Percentiles rank a stretch among this genome's conserved stretches.
Conservation (phyloP, 1,139 yeast species). For the Debaryomycetaceae sp. region DNA sequence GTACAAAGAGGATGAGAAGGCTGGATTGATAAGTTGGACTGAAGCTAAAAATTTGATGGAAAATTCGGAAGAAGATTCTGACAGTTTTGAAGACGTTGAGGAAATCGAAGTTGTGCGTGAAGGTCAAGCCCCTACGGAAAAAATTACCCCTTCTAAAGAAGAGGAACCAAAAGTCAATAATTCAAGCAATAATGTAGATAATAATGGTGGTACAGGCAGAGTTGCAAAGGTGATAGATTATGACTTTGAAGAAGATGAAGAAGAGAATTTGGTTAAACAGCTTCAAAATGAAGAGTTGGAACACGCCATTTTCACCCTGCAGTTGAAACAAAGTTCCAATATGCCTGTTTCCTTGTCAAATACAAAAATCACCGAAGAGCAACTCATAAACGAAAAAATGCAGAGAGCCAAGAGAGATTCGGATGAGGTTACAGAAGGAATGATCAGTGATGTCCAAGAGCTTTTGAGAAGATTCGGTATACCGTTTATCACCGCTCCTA, state of each 20-base stretch:
- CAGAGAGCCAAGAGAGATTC: slow-evolving; percentile 78
- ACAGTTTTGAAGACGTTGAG: slow-evolving; percentile 1
- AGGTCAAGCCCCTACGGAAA: slow-evolving; percentile 1
- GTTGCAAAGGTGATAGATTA: slow-evolving; percentile 39
- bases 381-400: slow-evolving; percentile 54
- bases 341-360: slow-evolving; percentile 17
- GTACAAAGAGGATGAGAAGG: slow-evolving; percentile 42
- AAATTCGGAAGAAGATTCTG: slow-evolving; percentile 1
- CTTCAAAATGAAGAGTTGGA: slow-evolving; percentile 69
- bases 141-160: slow-evolving; percentile 32
- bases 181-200: slow-evolving; percentile 1
- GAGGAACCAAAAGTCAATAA: slow-evolving; percentile 56
- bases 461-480: slow-evolving; percentile 83
- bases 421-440: slow-evolving; percentile 82
- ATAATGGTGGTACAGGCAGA: background rate
- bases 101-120: slow-evolving; percentile 3
- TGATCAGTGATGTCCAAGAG: slow-evolving; percentile 91
- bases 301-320: slow-evolving; percentile 59
- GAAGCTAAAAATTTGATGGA: slow-evolving; percentile 36
- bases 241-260: slow-evolving; percentile 76
- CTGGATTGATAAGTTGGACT: slow-evolving; percentile 49
- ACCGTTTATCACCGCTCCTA: slow-evolving; percentile 92
- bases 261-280: slow-evolving; percentile 58
- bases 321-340: slow-evolving; percentile 32
- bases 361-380: slow-evolving; percentile 49